Percentiles rank a stretch among this genome's conserved stretches.
These are phyloP conservation scores for Hypoxylon sp. DNA, from an alignment of 2,329 filamentous ascomycete species.

Conservation along the genomic window DNA sequence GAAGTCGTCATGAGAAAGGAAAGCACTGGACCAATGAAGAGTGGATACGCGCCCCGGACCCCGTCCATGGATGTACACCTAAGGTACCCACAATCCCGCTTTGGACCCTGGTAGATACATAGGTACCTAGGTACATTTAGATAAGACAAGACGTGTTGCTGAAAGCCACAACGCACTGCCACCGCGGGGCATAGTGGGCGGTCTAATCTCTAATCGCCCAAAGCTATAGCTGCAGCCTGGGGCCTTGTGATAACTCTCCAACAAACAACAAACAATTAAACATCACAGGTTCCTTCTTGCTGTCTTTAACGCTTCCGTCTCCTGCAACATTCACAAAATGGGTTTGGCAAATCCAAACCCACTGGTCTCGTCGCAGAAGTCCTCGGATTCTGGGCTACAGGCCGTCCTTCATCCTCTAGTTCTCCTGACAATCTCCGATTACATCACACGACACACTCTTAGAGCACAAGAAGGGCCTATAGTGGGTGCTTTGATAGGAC, in stretches of 20 bases:
- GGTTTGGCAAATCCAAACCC: conserved; percentile 64
- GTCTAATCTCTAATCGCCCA: neutral
- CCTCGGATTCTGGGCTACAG: conserved; percentile 80
- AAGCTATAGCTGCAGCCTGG: conserved; percentile 19
- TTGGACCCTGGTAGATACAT: neutral
- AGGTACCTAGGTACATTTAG: conserved; percentile 15
- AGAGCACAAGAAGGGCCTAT: conserved; percentile 82
- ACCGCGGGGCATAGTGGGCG: conserved; percentile 31
- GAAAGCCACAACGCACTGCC: conserved; percentile 28
- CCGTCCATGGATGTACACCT: too few relatives aligned
- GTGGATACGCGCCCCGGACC: neutral
- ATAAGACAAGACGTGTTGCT: conserved; percentile 2
- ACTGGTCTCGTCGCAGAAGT: conserved; percentile 76
- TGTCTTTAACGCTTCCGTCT: neutral
- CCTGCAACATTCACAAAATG: conserved; percentile 59
- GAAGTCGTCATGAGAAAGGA: conserved; percentile 20
- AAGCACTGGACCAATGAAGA: neutral
- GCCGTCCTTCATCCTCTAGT: conserved; percentile 93
- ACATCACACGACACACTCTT: conserved; percentile 91
- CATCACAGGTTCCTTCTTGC: conserved; percentile 20
- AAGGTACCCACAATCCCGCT: conserved; percentile 12
- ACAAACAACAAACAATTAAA: conserved; percentile 29
- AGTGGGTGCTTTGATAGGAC: conserved; percentile 88
- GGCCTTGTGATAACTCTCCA: conserved; percentile 24
- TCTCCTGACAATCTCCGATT: conserved; percentile 95